These are phyloP conservation scores for Mucor velutinosus DNA, from an alignment of 371 early-diverging fungal species.

Conservation along the genomic window DNA sequence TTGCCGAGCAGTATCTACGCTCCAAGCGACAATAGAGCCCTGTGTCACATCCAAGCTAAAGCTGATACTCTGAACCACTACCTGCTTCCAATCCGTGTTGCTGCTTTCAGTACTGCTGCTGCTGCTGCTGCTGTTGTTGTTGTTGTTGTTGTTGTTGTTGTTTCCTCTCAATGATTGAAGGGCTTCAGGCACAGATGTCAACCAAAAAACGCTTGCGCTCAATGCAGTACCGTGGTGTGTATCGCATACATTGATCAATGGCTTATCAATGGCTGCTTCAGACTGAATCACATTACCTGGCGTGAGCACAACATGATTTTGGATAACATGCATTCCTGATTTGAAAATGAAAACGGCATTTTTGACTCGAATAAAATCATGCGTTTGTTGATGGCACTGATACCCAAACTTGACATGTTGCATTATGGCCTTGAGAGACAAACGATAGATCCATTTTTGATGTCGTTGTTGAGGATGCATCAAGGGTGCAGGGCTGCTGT, in stretches of 20 bases:
- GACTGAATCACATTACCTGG: slow-evolving; percentile 3
- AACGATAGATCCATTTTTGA: slow-evolving; percentile 2
- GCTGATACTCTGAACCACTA: background rate
- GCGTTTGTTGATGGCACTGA: background rate
- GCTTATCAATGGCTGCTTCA: slow-evolving; percentile 17
- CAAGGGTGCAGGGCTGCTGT: background rate
- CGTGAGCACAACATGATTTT: background rate
- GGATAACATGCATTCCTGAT: background rate
- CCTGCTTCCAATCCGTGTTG: background rate
- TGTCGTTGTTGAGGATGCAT: background rate
- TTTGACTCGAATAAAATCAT: slow-evolving; percentile 10
- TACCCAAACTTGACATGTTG: slow-evolving; percentile 10
- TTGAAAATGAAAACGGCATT: background rate
- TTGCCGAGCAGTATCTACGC: background rate
- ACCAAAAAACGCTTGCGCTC: slow-evolving; percentile 9
- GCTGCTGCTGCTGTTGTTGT: background rate
- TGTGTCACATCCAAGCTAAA: slow-evolving; percentile 20
- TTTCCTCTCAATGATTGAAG: background rate
- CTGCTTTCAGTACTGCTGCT: no score
- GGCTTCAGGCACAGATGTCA: background rate
- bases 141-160: background rate
- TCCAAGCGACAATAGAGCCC: background rate
- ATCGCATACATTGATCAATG: slow-evolving; percentile 8
- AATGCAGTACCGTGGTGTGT: background rate
- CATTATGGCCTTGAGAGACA: slow-evolving; percentile 5